Conservation (phyloP, 2,329 filamentous ascomycete genomes). For the Venturia effusa region DNA sequence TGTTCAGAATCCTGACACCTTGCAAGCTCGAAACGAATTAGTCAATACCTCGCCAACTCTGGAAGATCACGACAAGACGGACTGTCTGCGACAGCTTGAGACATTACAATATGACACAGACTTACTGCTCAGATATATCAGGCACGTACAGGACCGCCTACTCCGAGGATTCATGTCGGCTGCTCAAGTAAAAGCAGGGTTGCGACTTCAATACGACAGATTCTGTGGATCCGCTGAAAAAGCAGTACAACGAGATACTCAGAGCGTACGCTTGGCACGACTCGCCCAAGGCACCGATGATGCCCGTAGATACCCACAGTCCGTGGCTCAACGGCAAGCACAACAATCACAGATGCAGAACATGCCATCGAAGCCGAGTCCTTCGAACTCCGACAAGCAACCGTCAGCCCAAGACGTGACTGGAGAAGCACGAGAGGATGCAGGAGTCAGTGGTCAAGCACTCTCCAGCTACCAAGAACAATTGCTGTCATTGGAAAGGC, state of each 20-base stretch:
- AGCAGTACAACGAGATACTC: background rate
- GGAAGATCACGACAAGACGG: background rate
- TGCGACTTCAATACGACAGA: background rate
- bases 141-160: background rate
- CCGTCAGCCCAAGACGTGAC: too few species aligned
- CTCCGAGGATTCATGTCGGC: background rate
- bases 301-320: too few species aligned
- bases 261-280: too few species aligned
- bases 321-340: too few species aligned
- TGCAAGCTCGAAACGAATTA: background rate
- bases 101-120: background rate
- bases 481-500: conserved; percentile 74
- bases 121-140: background rate
- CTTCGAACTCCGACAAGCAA: too few species aligned
- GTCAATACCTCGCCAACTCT: background rate
- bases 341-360: too few species aligned
- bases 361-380: too few species aligned
- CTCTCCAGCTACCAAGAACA: conserved; percentile 62
- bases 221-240: background rate
- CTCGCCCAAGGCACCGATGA: background rate
- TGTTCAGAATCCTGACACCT: background rate
- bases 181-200: background rate
- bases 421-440: too few species aligned
- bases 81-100: background rate
- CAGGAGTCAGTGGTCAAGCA: background rate